Evolutionary conservation across 805 yeast species (phyloP).

Genomic region (Yamadazyma sp.): DNA sequence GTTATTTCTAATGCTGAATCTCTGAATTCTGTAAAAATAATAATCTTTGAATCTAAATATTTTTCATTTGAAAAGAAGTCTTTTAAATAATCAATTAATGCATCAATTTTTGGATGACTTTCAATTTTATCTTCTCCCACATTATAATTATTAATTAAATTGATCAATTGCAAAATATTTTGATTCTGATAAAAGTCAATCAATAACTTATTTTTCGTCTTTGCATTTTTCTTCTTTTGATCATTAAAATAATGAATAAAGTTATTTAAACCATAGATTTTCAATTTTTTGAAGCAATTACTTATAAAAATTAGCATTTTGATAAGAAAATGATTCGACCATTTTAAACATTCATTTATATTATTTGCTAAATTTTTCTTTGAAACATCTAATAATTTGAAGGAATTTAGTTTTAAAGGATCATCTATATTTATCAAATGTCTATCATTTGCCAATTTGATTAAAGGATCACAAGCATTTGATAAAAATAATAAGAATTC

Average conservation of each 20-base stretch:
- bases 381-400: slow-evolving; percentile 66
- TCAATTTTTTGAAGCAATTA: slow-evolving; percentile 62
- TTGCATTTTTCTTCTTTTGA: slow-evolving; percentile 49
- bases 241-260: slow-evolving; percentile 69
- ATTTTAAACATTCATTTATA: slow-evolving; percentile 66
- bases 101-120: slow-evolving; percentile 67
- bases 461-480: slow-evolving; percentile 64
- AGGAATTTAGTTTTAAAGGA: slow-evolving; percentile 67
- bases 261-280: slow-evolving; percentile 77
- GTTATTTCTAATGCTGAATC: slow-evolving; percentile 89
- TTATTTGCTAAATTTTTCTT: slow-evolving; percentile 51
- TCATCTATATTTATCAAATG: slow-evolving; percentile 58
- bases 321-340: slow-evolving; percentile 64
- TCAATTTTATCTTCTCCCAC: background rate
- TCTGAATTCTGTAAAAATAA: slow-evolving; percentile 83
- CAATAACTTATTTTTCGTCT: slow-evolving; percentile 61
- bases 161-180: slow-evolving; percentile 30
- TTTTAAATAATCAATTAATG: slow-evolving; percentile 35
- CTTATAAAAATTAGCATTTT: slow-evolving; percentile 70
- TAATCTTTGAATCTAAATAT: slow-evolving; percentile 62
- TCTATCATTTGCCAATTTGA: slow-evolving; percentile 60
- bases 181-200: slow-evolving; percentile 59
- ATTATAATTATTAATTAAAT: slow-evolving; percentile 27
- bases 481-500: slow-evolving; percentile 34
- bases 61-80: slow-evolving; percentile 43